Evolutionary conservation across 1,284 basidiomycete species (phyloP), one percentile per base, ranked within the genome.

Genomic region (Cryptococcus sp.): DNA sequence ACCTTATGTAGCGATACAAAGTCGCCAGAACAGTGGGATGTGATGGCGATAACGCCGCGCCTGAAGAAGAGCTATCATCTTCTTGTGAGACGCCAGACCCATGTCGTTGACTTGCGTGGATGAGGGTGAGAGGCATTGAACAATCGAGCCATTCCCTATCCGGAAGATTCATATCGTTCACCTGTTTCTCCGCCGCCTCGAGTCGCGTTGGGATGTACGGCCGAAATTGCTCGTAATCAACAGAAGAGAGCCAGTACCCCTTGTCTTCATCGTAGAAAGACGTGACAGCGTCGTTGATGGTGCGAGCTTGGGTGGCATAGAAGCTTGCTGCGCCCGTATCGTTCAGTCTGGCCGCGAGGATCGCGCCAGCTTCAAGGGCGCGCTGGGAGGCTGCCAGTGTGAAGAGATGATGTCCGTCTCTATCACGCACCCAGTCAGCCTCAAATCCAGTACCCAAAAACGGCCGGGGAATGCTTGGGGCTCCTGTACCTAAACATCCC

Each of bases 381-480:
- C 76, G 67, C 23, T 70, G 70, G 3, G 76, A 73, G 1, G 73
- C 67, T 19, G 80, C 63, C 40, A 79, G 73, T 7, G 78, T 81
- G 69, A 79, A 82, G 55, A 82, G 79, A 53, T 82, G 81, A n/a
- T 68, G 55, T 0, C 76, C 80, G n/a, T 75, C 55, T 1, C 73
- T 72, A 30, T 35, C n/a, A 73, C 69, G 60, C 16, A 73, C 71
- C 17, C 73, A n/a, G 68, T 71, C 66, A 71, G n/a, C 50, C 54
- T 15, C 16, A 8, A 40, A 39, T n/a, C 16, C 13, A 13, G 25
- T 6, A 25, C 6, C 25, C 3, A 25, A 6, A 25, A 25, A 25
- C 6, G 25, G 25, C 25, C 25, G 25, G 25, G 25, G 25, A 25
- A 25, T 25, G 25, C 6, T 25, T 19, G 48, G 47, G 19, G 13